Evolutionary conservation across 768 basidiomycete species (phyloP).

Genomic region (Hygrophorus pudorinus): DNA sequence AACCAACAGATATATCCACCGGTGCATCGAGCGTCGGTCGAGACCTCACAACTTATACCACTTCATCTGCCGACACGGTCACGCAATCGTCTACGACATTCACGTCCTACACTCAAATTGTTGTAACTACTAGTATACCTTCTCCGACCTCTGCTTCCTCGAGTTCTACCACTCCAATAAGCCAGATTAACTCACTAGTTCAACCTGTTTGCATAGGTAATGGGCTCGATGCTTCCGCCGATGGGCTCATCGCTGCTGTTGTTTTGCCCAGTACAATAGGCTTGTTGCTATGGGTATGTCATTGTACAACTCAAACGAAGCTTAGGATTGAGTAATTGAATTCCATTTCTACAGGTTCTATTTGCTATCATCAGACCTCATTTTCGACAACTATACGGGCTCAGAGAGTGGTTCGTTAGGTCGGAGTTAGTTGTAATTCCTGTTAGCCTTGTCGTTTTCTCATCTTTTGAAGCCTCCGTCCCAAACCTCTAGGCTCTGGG

Average conservation of each 20-base stretch:
- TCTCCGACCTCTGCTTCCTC: conserved; percentile 14
- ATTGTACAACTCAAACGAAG: not conserved
- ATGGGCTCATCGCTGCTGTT: conserved; percentile 50
- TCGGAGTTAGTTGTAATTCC: conserved; percentile 42
- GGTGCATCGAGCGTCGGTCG: too few relatives aligned
- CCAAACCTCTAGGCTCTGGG: conserved; percentile 45
- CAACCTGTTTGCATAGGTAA: conserved; percentile 49
- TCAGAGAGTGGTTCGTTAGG: conserved; percentile 71
- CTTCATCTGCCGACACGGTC: conserved; percentile 25
- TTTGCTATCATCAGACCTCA: conserved; percentile 64
- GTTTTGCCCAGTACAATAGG: conserved; percentile 51
- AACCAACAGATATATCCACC: too few relatives aligned
- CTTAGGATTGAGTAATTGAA: not conserved
- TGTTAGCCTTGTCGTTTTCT: not conserved
- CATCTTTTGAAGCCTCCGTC: conserved; percentile 42
- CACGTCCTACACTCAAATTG: conserved; percentile 6
- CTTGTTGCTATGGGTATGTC: conserved; percentile 58
- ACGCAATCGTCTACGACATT: conserved; percentile 13
- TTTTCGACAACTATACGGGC: conserved; percentile 60
- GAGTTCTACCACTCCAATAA: conserved; percentile 17
- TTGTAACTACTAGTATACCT: conserved; percentile 8
- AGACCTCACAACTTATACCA: conserved; percentile 29
- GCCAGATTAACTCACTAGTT: conserved; percentile 14
- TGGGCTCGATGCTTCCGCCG: conserved; percentile 52
- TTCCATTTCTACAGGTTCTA: conserved; percentile 30